These are phyloP conservation scores for Bruguiera gymnorhiza DNA, from an alignment of 345 rosid species.

Conservation along the genomic window DNA sequence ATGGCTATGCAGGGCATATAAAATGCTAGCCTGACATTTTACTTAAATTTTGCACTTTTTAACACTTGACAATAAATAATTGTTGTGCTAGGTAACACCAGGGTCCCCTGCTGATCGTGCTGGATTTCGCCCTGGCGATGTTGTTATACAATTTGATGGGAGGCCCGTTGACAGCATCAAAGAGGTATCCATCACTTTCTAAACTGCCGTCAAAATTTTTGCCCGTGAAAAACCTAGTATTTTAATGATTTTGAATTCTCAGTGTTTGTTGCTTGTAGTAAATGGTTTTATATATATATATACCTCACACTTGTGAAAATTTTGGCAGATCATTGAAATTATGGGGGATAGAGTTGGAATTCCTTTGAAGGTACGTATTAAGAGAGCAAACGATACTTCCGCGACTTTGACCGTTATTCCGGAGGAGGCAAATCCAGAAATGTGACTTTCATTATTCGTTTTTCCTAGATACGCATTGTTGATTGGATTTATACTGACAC, in stretches of 20 bases:
- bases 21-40: neutral
- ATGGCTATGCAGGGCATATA: neutral
- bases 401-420: conserved; percentile 58
- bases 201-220: too few relatives aligned
- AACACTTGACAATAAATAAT: neutral
- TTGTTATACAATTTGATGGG: conserved; percentile 67
- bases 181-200: conserved; percentile 43
- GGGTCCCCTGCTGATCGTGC: conserved; percentile 87
- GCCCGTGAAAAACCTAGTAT: too few relatives aligned
- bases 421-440: conserved; percentile 71
- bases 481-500: too few relatives aligned
- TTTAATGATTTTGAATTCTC: neutral
- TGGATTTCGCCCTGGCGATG: conserved; percentile 84
- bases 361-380: conserved; percentile 51
- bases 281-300: too few relatives aligned
- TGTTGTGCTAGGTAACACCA: conserved; percentile 58
- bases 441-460: conserved; percentile 25
- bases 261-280: neutral
- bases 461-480: too few relatives aligned
- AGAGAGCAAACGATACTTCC: conserved; percentile 48
- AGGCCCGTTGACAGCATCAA: conserved; percentile 68
- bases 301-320: neutral
- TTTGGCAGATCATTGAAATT: conserved; percentile 58
- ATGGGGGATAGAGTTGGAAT: conserved; percentile 65
- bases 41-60: neutral